phyloP scores from a whole-genome alignment of 306 rosid genomes.

The Acacia melanoxylon region DNA sequence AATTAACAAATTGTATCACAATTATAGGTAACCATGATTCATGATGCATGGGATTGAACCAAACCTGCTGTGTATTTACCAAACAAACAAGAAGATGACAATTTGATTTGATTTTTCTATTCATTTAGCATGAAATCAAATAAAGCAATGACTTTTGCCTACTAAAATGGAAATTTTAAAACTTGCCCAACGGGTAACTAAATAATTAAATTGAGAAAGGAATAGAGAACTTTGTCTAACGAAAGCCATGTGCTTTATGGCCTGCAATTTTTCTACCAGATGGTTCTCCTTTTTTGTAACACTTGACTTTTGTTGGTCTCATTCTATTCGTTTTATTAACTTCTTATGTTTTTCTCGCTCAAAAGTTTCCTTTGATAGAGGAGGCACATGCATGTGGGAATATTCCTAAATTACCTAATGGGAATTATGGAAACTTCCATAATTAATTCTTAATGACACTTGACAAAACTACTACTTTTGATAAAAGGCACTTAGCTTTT shows the following conservation, averaged over 20 bases:
- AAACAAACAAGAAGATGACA: too few species aligned
- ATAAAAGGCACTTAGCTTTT: background rate
- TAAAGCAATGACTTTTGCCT: background rate
- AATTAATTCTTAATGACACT: too few species aligned
- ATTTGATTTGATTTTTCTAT: background rate
- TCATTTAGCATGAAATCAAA: background rate
- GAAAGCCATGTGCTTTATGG: background rate
- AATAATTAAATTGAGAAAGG: background rate
- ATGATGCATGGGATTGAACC: too few species aligned
- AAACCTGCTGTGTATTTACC: too few species aligned
- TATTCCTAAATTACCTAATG: background rate
- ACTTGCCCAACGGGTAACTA: background rate
- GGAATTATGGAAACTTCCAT: background rate
- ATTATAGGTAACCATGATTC: too few species aligned
- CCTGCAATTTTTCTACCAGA: background rate
- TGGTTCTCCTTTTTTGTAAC: background rate
- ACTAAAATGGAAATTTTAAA: background rate
- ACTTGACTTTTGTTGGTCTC: background rate
- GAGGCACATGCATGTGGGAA: background rate
- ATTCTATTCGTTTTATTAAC: background rate
- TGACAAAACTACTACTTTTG: too few species aligned
- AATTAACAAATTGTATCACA: too few species aligned
- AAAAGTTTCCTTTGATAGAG: background rate
- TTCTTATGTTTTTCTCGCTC: background rate
- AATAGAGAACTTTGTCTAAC: background rate